Conservation (phyloP, 108 stramenopile genomes). For the Conticribra guillardii region DNA sequence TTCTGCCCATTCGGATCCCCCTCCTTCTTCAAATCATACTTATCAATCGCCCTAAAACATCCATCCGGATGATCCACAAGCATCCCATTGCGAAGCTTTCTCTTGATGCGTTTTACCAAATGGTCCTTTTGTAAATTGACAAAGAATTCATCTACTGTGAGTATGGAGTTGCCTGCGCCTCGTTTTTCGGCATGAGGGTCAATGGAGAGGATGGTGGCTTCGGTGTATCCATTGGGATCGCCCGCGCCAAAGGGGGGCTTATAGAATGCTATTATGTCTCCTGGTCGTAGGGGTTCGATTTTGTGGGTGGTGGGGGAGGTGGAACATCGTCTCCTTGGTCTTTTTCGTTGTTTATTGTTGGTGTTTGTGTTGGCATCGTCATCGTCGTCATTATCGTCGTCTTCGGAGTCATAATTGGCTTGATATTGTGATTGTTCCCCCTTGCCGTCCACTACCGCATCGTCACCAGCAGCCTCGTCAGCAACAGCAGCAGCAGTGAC, state of each 20-base stretch:
- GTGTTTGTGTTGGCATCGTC: background rate
- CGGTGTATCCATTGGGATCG: background rate
- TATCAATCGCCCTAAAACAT: background rate
- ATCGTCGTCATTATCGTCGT: background rate
- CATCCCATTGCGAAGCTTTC: background rate
- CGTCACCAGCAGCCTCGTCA: background rate
- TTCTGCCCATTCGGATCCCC: background rate
- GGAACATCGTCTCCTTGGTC: background rate
- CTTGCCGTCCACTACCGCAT: background rate
- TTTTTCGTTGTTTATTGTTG: background rate
- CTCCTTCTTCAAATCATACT: background rate
- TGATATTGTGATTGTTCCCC: background rate
- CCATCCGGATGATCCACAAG: background rate
- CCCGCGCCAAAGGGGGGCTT: conserved; percentile 3
- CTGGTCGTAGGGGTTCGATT: conserved; percentile 8
- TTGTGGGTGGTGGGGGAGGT: background rate
- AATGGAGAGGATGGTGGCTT: conserved; percentile 1
- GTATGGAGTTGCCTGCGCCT: background rate
- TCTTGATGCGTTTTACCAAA: background rate
- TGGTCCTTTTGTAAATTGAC: background rate
- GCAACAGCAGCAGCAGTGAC: too few species aligned
- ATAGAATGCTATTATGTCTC: conserved; percentile 17
- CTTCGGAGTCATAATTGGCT: background rate
- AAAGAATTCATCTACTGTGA: conserved; percentile 7
- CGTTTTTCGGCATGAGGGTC: conserved; percentile 4